Conservation (phyloP, 352 stramenopile genomes). For the Globisporangium cylindrosporum region DNA sequence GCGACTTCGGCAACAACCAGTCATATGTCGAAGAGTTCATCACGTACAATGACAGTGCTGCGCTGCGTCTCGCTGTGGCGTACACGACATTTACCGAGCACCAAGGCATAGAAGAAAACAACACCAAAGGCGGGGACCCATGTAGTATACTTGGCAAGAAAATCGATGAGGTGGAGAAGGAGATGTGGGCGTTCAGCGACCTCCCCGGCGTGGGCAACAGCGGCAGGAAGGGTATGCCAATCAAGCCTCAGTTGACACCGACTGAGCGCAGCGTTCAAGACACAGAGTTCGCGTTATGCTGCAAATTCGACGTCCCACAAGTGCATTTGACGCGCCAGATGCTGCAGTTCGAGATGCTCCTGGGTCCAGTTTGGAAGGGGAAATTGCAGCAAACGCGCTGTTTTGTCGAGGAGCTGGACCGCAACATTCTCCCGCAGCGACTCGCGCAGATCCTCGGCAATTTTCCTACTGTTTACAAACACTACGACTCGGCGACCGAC, state of each 20-base stretch:
- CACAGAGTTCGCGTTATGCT: slow-evolving; percentile 54
- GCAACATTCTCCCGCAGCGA: slow-evolving; percentile 55
- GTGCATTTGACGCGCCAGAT: slow-evolving; percentile 63
- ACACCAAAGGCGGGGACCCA: slow-evolving; percentile 1
- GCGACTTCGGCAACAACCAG: slow-evolving; percentile 13
- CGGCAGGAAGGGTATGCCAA: slow-evolving; percentile 60
- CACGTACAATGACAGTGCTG: slow-evolving; percentile 40
- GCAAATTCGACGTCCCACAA: slow-evolving; percentile 19
- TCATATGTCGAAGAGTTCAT: slow-evolving; percentile 39
- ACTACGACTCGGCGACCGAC: slow-evolving; percentile 59
- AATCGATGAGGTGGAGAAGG: slow-evolving; percentile 51
- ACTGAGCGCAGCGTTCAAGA: slow-evolving; percentile 51
- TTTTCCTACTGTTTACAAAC: slow-evolving; percentile 32
- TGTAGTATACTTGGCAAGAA: slow-evolving; percentile 25
- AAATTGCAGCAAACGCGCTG: slow-evolving; percentile 42
- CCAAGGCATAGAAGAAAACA: neutral
- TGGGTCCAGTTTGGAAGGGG: slow-evolving; percentile 46
- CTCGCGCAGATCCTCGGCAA: slow-evolving; percentile 45
- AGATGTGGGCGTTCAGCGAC: slow-evolving; percentile 55
- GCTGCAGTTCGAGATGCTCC: slow-evolving; percentile 51
- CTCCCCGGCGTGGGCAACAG: slow-evolving; percentile 64
- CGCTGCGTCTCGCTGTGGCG: slow-evolving; percentile 29
- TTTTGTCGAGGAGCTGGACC: slow-evolving; percentile 35
- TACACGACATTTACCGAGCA: slow-evolving; percentile 23
- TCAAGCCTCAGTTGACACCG: slow-evolving; percentile 26